These are phyloP conservation scores for Solanum boliviense DNA, from an alignment of 257 asterid genomes.

Conservation along the genomic window DNA sequence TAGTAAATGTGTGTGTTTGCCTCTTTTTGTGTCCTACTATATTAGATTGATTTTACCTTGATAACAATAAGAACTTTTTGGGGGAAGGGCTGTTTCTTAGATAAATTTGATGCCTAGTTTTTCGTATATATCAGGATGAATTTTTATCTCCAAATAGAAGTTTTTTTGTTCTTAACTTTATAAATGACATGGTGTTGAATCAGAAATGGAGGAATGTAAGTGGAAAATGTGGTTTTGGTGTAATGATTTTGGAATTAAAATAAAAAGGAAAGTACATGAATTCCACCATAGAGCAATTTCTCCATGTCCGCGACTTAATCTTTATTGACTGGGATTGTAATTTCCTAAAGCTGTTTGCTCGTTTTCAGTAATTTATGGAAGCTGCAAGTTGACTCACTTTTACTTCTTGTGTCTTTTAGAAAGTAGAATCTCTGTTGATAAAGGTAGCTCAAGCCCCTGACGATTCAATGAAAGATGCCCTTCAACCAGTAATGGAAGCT, in stretches of 20 bases:
- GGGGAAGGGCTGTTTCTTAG: too few species aligned
- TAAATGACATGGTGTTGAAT: background rate
- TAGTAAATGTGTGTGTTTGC: background rate
- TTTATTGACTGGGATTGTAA: background rate
- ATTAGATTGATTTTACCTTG: background rate
- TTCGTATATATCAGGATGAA: background rate
- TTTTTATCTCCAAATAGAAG: background rate
- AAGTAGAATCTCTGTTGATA: slow-evolving; percentile 2
- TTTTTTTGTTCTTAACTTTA: background rate
- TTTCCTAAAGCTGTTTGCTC: background rate
- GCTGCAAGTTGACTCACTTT: background rate
- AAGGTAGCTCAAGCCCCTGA: slow-evolving; percentile 1
- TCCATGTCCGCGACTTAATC: background rate
- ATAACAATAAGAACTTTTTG: too few species aligned
- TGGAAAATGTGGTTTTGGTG: background rate
- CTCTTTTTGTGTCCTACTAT: background rate
- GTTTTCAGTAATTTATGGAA: background rate
- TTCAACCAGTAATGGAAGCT: slow-evolving; percentile 1
- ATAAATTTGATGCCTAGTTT: background rate
- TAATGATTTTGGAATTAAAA: background rate
- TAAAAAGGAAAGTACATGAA: background rate
- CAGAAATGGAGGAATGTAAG: background rate
- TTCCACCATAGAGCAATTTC: background rate
- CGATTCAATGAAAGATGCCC: background rate
- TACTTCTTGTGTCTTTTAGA: slow-evolving; percentile 1